phyloP scores from a whole-genome alignment of 805 yeast genomes.

The Sugiyamaella boreocaroliniensis region DNA sequence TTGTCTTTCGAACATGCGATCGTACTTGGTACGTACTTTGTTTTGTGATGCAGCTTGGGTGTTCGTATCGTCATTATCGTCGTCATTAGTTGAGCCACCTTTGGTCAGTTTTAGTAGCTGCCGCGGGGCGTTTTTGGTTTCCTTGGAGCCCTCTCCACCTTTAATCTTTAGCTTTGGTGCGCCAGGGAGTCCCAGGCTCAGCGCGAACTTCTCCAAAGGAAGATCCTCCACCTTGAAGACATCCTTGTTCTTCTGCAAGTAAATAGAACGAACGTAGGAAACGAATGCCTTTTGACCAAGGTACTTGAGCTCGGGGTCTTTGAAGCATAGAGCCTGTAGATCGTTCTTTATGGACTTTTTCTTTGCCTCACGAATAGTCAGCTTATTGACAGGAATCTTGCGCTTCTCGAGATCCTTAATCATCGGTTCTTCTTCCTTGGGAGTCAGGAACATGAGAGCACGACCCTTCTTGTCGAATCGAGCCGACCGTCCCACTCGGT shows the following conservation, averaged over 20 bases:
- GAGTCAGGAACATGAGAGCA: constrained; percentile 74
- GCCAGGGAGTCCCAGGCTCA: constrained; percentile 87
- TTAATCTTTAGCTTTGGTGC: constrained; percentile 85
- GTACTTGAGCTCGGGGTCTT: constrained; percentile 86
- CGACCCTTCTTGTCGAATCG: constrained; percentile 80
- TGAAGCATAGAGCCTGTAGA: constrained; percentile 82
- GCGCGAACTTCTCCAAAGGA: constrained; percentile 77
- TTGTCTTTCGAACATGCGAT: constrained; percentile 90
- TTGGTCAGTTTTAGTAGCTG: constrained; percentile 52
- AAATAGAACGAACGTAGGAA: constrained; percentile 79
- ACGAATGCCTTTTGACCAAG: constrained; percentile 94
- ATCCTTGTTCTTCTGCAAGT: constrained; percentile 79
- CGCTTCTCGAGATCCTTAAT: constrained; percentile 52
- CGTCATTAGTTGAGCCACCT: constrained; percentile 42
- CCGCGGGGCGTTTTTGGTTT: constrained; percentile 74
- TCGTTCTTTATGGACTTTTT: constrained; percentile 70
- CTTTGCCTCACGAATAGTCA: constrained; percentile 69
- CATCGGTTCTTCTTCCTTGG: constrained; percentile 76
- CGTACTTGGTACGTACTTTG: constrained; percentile 78
- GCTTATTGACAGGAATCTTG: constrained; percentile 61
- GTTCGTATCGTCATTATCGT: constrained; percentile 40
- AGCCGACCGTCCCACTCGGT: constrained; percentile 86
- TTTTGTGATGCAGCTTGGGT: constrained; percentile 24
- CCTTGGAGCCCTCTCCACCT: constrained; percentile 49
- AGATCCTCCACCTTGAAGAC: constrained; percentile 71